phyloP scores from a whole-genome alignment of 345 rosid species.

The Camelina laxa region DNA sequence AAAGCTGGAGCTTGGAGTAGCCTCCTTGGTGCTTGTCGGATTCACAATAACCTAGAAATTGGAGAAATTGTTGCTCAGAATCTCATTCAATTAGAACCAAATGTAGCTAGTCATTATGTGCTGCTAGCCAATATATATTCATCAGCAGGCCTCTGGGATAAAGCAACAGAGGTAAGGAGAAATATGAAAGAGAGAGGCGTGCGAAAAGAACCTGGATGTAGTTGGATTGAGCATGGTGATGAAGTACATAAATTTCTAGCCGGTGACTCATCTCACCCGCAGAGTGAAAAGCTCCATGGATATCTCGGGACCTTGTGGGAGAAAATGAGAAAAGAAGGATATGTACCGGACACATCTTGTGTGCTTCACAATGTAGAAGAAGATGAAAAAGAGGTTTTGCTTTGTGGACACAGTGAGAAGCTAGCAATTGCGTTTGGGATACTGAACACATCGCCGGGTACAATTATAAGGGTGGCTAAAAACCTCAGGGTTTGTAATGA shows the following conservation, averaged over 20 bases:
- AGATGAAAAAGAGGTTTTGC: slow-evolving; percentile 74
- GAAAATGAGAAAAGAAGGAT: slow-evolving; percentile 78
- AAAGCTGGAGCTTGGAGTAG: slow-evolving; percentile 85
- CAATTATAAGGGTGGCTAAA: slow-evolving; percentile 79
- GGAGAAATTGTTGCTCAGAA: slow-evolving; percentile 77
- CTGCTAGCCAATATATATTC: slow-evolving; percentile 85
- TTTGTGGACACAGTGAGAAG: slow-evolving; percentile 94
- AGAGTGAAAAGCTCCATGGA: slow-evolving; percentile 62
- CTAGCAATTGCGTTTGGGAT: slow-evolving; percentile 84
- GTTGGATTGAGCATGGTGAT: slow-evolving; percentile 81
- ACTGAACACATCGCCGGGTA: slow-evolving; percentile 72
- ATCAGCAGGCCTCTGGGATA: slow-evolving; percentile 78
- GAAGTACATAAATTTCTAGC: slow-evolving; percentile 83
- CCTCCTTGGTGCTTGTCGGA: slow-evolving; percentile 81
- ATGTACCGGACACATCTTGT: slow-evolving; percentile 84
- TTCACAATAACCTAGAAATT: slow-evolving; percentile 69
- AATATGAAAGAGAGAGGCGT: slow-evolving; percentile 82
- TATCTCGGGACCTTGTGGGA: slow-evolving; percentile 65
- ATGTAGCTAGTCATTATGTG: slow-evolving; percentile 88
- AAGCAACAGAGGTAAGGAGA: slow-evolving; percentile 71
- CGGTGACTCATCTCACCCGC: slow-evolving; percentile 80
- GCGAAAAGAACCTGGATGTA: slow-evolving; percentile 91
- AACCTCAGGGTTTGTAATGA: slow-evolving; percentile 92
- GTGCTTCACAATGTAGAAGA: slow-evolving; percentile 81
- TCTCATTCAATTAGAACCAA: slow-evolving; percentile 71